phyloP scores from a whole-genome alignment of 345 rosid species.

The Citrus mangshanensis region DNA sequence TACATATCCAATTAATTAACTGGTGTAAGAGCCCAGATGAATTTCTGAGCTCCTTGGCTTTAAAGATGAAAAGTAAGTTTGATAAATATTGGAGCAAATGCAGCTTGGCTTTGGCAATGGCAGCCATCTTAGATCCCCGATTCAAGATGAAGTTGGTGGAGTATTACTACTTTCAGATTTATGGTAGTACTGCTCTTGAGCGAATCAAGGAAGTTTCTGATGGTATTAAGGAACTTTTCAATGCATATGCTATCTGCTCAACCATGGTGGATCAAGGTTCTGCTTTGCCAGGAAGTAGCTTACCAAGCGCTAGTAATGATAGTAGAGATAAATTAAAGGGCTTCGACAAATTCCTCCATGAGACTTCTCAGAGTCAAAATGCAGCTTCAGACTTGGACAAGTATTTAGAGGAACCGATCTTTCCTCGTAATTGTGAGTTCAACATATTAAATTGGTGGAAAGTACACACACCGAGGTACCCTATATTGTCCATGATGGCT shows the following conservation, averaged over 20 bases:
- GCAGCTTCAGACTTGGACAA: conserved; percentile 72
- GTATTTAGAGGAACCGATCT: conserved; percentile 83
- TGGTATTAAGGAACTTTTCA: conserved; percentile 76
- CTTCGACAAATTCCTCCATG: conserved; percentile 83
- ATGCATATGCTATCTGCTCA: conserved; percentile 79
- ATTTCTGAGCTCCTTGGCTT: conserved; percentile 58
- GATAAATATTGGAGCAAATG: conserved; percentile 89
- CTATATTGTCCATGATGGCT: conserved; percentile 90
- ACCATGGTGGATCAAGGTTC: conserved; percentile 76
- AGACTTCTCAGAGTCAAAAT: conserved; percentile 73
- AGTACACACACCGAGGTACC: conserved; percentile 94
- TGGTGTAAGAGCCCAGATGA: conserved; percentile 83
- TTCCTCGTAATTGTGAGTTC: conserved; percentile 82
- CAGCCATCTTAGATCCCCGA: conserved; percentile 91
- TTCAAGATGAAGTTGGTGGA: conserved; percentile 95
- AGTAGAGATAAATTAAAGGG: conserved; percentile 80
- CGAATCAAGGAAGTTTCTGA: conserved; percentile 79
- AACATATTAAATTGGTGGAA: conserved; percentile 92
- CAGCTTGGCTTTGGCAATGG: conserved; percentile 79
- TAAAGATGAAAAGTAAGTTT: conserved; percentile 77
- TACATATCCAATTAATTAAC: conserved; percentile 81
- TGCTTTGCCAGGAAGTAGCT: conserved; percentile 65
- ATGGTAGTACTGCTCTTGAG: conserved; percentile 85
- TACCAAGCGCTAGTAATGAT: conserved; percentile 52
- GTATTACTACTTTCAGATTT: conserved; percentile 87